Base-by-base conservation (phyloP, 78 protist genomes). In the Polysphondylium violaceum region DNA sequence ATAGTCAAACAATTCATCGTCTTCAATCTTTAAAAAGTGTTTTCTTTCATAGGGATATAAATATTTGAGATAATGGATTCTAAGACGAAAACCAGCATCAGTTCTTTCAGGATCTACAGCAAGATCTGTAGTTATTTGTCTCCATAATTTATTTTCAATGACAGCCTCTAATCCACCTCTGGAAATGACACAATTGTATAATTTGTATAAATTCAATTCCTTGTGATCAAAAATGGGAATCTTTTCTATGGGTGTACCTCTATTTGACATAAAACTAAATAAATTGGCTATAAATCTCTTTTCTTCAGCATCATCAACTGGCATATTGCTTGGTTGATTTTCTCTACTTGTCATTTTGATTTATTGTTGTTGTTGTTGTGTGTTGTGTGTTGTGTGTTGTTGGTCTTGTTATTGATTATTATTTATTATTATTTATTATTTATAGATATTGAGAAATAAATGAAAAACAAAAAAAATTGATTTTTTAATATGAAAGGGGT, bases 151-250 rank as follows among this genome's bases (percentile, higher is more conserved):
- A 61, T 73, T 63, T 25, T 73, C 85, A 33, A 88, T 72, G 38
- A 88, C 94, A 12, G 77, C 77, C 33, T 56, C 94, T 21, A 88
- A 19, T n/a, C 94, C 94, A 59, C 94, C 94, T 25, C 94, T 71
- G 1, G 94, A 61, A 41, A 71, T 88, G 55, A 88, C 94, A 50
- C 86, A 71, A 19, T 59, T 63, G 75, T 88, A 88, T 27, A 88
- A 27, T 50, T 75, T 73, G 51, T 67, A 75, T 58, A 88, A 69
- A 35, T 88, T 77, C 33, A 88, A 75, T 50, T 88, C 94, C 41
- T 72, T 76, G 76, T 88, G 94, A 50, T 73, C 94, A 31, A 88
- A 75, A 12, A 75, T 88, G 23, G 94, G 94, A 27, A 88, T 75
- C 74, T 75, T 71, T 50, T 72, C 81, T 27, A 88, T 88, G 23